phyloP scores from a whole-genome alignment of 2,329 filamentous ascomycete genomes.

The Fusarium brachygibbosum region DNA sequence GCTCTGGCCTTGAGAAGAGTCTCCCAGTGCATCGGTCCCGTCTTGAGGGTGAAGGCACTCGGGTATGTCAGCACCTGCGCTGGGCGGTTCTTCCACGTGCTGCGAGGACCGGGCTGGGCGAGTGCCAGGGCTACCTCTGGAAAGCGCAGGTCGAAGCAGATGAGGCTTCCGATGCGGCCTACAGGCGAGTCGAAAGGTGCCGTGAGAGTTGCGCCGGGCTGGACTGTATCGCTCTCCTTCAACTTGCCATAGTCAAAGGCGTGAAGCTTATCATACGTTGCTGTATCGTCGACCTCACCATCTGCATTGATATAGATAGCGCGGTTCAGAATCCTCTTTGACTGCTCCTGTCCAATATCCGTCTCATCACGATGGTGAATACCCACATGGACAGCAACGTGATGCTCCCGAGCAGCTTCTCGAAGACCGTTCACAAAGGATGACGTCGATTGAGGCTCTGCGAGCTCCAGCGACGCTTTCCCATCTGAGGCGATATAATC shows the following conservation, averaged over 20 bases:
- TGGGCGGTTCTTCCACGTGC: conserved; percentile 51
- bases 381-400: conserved; percentile 84
- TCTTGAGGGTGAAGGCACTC: conserved; percentile 89
- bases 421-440: conserved; percentile 83
- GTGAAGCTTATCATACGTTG: conserved; percentile 87
- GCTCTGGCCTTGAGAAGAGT: conserved; percentile 82
- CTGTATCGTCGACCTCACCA: conserved; percentile 58
- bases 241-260: conserved; percentile 79
- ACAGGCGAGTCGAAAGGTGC: conserved; percentile 79
- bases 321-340: conserved; percentile 62
- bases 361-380: conserved; percentile 77
- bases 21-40: conserved; percentile 89
- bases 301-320: conserved; percentile 64
- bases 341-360: conserved; percentile 45
- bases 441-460: conserved; percentile 72
- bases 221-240: conserved; percentile 70
- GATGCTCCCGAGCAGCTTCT: conserved; percentile 72
- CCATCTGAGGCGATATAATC: conserved; percentile 85
- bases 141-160: conserved; percentile 93
- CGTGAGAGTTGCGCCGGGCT: conserved; percentile 73
- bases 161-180: conserved; percentile 81
- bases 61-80: conserved; percentile 89
- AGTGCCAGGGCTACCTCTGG: conserved; percentile 80
- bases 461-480: conserved; percentile 77
- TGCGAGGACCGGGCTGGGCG: conserved; percentile 57